phyloP scores from a whole-genome alignment of 2,329 filamentous ascomycete species.

The Pseudocercospora fuligena region DNA sequence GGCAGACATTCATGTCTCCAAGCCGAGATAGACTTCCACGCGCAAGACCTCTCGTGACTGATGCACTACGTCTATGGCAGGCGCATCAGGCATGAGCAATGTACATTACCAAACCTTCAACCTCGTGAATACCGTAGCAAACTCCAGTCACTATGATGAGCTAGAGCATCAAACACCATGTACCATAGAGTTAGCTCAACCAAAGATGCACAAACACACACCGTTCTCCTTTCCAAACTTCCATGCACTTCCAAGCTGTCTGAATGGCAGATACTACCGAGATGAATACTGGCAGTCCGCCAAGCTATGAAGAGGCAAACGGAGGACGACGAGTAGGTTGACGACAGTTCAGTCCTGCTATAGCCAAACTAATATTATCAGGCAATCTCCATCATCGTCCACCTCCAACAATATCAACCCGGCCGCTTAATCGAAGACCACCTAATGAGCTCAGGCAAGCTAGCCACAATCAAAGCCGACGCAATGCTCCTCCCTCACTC shows the following conservation, averaged over 20 bases:
- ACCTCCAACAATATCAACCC: conserved; percentile 15
- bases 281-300: neutral
- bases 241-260: too few relatives aligned
- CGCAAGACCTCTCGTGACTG: neutral
- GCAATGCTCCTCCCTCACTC: conserved; percentile 16
- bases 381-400: conserved; percentile 19
- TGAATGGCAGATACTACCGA: neutral
- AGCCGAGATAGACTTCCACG: neutral
- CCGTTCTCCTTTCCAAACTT: neutral
- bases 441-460: conserved; percentile 11
- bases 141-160: neutral
- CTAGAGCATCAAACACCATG: neutral
- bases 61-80: neutral
- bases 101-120: neutral
- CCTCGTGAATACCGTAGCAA: neutral
- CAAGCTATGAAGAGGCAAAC: conserved; percentile 1
- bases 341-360: neutral
- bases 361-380: neutral
- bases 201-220: neutral
- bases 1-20: conserved; percentile 29
- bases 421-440: conserved; percentile 9
- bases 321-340: neutral
- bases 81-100: neutral
- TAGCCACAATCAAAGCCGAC: conserved; percentile 7
- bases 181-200: neutral